phyloP scores from a whole-genome alignment of 129 eudicot species.

The Artemisia tridentata region DNA sequence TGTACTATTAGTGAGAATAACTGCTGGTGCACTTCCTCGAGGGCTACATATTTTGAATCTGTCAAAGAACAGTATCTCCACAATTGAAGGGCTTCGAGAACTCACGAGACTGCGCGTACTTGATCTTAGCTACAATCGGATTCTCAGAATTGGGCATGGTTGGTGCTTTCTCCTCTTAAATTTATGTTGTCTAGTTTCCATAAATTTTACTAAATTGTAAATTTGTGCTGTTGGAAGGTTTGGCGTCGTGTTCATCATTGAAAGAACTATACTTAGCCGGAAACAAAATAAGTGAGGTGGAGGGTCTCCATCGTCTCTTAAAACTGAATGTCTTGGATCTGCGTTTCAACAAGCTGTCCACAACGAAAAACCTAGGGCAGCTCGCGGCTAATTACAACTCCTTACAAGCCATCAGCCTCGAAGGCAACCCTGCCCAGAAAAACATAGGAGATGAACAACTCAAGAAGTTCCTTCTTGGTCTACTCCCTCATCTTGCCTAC shows the following conservation, averaged over 20 bases:
- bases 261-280: constrained; percentile 93
- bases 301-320: constrained; percentile 92
- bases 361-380: constrained; percentile 83
- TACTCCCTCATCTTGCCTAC: constrained; percentile 78
- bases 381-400: constrained; percentile 94
- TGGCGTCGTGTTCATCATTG: constrained; percentile 78
- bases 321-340: constrained; percentile 82
- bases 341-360: constrained; percentile 94
- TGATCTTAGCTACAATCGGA: constrained; percentile 91
- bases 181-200: neutral
- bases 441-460: constrained; percentile 94
- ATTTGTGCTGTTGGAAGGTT: constrained; percentile 46
- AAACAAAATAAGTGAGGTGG: constrained; percentile 93
- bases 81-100: constrained; percentile 89
- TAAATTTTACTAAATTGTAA: neutral
- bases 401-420: constrained; percentile 90
- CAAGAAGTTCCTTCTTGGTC: constrained; percentile 67
- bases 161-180: constrained; percentile 12
- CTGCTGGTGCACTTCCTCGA: constrained; percentile 97
- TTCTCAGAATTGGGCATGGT: constrained; percentile 94
- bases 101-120: constrained; percentile 91
- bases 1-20: constrained; percentile 61
- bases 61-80: constrained; percentile 83
- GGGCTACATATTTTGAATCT: constrained; percentile 82
- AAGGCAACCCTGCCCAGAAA: constrained; percentile 96